These are phyloP conservation scores for Eucalyptus curtisii DNA, from an alignment of 345 rosid genomes.

Conservation along the genomic window DNA sequence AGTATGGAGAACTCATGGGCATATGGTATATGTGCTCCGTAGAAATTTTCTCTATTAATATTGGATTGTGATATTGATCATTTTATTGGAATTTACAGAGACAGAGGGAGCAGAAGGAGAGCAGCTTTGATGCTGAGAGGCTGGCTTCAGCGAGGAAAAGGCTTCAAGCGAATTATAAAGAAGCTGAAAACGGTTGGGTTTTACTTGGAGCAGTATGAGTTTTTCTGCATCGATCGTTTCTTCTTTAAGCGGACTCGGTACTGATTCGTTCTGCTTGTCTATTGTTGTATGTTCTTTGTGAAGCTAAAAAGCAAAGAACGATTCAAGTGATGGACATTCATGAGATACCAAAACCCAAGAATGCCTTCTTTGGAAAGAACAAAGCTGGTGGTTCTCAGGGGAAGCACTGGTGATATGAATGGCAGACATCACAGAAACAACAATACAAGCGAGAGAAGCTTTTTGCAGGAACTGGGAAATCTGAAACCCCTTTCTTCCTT, in stretches of 20 bases:
- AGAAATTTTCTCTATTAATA: background rate
- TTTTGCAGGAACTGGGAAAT: background rate
- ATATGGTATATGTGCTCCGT: background rate
- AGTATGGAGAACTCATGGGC: background rate
- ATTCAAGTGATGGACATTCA: constrained; percentile 99
- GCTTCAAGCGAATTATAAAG: constrained; percentile 82
- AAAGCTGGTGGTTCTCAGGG: constrained; percentile 82
- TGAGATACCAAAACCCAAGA: constrained; percentile 94
- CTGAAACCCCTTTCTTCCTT: background rate
- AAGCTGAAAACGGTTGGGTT: constrained; percentile 84
- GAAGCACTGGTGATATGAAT: constrained; percentile 67
- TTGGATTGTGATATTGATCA: background rate
- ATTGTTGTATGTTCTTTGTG: constrained; percentile 10
- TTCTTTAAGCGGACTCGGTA: background rate
- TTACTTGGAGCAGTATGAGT: background rate
- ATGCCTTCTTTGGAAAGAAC: constrained; percentile 74
- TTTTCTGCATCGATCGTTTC: background rate
- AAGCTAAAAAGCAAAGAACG: constrained; percentile 98
- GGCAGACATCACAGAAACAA: background rate
- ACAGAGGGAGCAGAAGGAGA: constrained; percentile 49
- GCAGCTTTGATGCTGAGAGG: constrained; percentile 44
- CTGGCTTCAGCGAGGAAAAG: constrained; percentile 69
- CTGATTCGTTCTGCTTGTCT: background rate
- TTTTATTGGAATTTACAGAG: constrained; percentile 26
- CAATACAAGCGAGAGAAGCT: background rate